Conservation (phyloP, 805 yeast genomes). For the Isabelozyma pseudorhagii region DNA sequence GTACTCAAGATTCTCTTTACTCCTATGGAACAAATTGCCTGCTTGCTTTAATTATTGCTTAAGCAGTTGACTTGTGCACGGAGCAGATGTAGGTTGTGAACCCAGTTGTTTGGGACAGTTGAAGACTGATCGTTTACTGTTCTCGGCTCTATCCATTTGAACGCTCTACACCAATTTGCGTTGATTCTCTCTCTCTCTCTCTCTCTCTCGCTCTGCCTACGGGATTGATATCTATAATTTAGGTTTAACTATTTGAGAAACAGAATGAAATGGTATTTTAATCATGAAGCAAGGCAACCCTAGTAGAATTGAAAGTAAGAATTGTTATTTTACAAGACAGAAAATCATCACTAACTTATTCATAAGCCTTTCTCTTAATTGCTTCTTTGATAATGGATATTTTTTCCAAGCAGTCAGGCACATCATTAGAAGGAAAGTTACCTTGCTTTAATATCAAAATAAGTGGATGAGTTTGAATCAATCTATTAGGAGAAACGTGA, state of each 20-base stretch:
- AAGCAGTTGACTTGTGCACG: too few species aligned
- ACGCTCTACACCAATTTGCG: too few species aligned
- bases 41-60: too few species aligned
- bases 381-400: conserved; percentile 59
- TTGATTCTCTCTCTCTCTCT: too few species aligned
- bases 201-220: too few species aligned
- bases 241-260: neutral
- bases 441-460: conserved; percentile 40
- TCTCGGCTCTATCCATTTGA: too few species aligned
- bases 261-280: neutral
- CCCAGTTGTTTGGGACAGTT: too few species aligned
- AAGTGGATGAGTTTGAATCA: conserved; percentile 65
- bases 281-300: neutral
- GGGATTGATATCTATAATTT: neutral
- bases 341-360: conserved; percentile 6
- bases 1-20: too few species aligned
- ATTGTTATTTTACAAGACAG: neutral
- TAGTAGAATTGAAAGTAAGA: neutral
- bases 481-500: conserved; percentile 75
- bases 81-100: too few species aligned
- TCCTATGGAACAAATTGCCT: too few species aligned
- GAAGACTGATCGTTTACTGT: too few species aligned
- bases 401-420: conserved; percentile 42
- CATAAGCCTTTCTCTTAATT: conserved; percentile 40
- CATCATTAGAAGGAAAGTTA: conserved; percentile 35